phyloP scores from a whole-genome alignment of 257 asterid genomes.

The Mitragyna speciosa region DNA sequence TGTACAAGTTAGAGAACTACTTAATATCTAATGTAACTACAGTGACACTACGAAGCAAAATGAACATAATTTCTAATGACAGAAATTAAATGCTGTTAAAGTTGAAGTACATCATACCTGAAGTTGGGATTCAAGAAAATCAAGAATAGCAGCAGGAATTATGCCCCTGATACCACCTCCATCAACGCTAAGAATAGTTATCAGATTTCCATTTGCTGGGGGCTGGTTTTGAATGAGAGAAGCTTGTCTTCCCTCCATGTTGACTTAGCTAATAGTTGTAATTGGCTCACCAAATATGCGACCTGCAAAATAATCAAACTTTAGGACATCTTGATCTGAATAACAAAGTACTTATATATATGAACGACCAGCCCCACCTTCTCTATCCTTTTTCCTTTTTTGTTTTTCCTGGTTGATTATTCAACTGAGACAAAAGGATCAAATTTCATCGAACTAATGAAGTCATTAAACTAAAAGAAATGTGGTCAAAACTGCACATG shows the following conservation, averaged over 20 bases:
- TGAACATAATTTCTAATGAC: neutral
- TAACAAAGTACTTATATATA: neutral
- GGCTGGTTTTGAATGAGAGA: conserved; percentile 27
- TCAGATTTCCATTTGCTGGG: conserved; percentile 32
- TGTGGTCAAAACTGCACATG: neutral
- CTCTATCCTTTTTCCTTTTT: neutral
- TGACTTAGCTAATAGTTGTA: neutral
- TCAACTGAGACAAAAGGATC: neutral
- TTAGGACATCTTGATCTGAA: neutral
- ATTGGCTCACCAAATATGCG: neutral
- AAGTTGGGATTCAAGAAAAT: conserved; percentile 54
- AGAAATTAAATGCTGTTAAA: neutral
- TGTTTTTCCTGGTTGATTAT: neutral
- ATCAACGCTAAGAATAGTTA: conserved; percentile 67
- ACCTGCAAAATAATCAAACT: neutral
- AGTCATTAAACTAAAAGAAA: too few species aligned
- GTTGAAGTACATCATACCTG: conserved; percentile 33
- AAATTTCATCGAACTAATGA: neutral
- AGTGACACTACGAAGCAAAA: neutral
- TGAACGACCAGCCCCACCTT: neutral
- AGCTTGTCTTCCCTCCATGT: conserved; percentile 24
- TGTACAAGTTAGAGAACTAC: neutral
- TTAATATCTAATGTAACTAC: too few species aligned
- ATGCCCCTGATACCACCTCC: conserved; percentile 79
- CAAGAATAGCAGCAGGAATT: conserved; percentile 57